Conservation (phyloP, 176 grass and related monocot genomes). For the Eremochloa ophiuroides region DNA sequence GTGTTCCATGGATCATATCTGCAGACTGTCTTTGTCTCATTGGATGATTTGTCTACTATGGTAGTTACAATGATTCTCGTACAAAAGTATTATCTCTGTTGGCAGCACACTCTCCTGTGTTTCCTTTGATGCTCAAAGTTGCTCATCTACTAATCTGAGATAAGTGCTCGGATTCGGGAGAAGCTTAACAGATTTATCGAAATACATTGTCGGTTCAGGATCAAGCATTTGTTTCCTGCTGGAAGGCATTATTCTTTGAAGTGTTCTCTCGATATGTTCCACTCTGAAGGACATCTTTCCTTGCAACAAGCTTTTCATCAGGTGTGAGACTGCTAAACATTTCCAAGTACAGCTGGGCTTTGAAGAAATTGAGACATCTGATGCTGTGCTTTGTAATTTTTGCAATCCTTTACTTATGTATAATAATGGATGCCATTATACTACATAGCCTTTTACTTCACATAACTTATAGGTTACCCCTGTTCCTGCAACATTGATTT, state of each 20-base stretch:
- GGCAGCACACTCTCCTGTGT: neutral
- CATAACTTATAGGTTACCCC: neutral
- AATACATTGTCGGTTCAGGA: neutral
- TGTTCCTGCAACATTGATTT: neutral
- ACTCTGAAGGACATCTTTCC: neutral
- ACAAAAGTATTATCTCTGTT: neutral
- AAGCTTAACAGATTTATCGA: neutral
- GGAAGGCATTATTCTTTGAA: neutral
- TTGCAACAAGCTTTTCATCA: neutral
- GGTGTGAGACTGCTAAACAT: neutral
- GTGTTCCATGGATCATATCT: neutral
- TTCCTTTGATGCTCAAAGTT: slow-evolving; percentile 3
- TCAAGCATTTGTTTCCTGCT: neutral
- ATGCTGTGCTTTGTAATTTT: neutral
- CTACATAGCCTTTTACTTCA: neutral
- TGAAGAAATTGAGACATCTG: neutral
- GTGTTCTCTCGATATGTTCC: neutral
- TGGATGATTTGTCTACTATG: neutral
- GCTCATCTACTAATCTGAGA: neutral
- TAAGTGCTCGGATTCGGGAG: neutral
- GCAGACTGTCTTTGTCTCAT: neutral
- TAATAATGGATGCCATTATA: neutral
- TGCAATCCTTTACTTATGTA: neutral
- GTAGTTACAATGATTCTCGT: neutral
- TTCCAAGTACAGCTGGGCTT: neutral